These are phyloP conservation scores for Crithidia fasciculata DNA, from an alignment of 208 protist genomes.

Conservation along the genomic window DNA sequence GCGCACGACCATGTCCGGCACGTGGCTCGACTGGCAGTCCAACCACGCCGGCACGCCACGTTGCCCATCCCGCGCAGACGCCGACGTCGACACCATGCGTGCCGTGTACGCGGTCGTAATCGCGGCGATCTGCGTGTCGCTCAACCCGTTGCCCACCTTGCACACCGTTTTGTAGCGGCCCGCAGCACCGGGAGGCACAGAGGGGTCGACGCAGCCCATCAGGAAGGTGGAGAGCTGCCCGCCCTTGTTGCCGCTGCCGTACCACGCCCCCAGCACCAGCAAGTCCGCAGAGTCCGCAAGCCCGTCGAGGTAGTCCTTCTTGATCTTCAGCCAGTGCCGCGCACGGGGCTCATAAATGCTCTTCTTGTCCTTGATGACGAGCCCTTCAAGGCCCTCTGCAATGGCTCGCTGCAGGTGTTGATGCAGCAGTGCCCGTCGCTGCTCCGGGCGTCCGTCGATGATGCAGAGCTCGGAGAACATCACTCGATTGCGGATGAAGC, in stretches of 20 bases:
- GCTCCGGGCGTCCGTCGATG: slow-evolving; percentile 40
- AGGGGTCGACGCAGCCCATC: slow-evolving; percentile 70
- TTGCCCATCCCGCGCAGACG: not conserved
- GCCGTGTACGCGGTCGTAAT: slow-evolving; percentile 55
- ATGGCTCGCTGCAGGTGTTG: slow-evolving; percentile 67
- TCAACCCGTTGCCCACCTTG: slow-evolving; percentile 74
- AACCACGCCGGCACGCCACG: slow-evolving; percentile 55
- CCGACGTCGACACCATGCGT: slow-evolving; percentile 41
- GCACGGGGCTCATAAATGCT: slow-evolving; percentile 74
- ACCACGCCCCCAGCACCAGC: slow-evolving; percentile 80
- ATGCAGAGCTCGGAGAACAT: slow-evolving; percentile 72
- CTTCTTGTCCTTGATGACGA: slow-evolving; percentile 81
- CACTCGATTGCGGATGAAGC: slow-evolving; percentile 46
- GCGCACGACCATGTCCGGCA: slow-evolving; percentile 72
- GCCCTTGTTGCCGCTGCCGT: slow-evolving; percentile 75
- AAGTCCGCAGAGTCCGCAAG: slow-evolving; percentile 87
- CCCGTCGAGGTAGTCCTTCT: slow-evolving; percentile 89
- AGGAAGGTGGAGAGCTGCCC: slow-evolving; percentile 75
- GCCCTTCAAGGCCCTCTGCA: slow-evolving; percentile 71
- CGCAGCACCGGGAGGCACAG: slow-evolving; percentile 21
- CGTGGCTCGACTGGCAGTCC: slow-evolving; percentile 41
- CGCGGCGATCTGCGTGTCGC: slow-evolving; percentile 53
- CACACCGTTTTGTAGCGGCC: slow-evolving; percentile 80
- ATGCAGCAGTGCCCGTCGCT: slow-evolving; percentile 38
- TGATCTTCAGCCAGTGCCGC: slow-evolving; percentile 90